Conservation (phyloP, 78 protist species). For the Bodo saltans region DNA sequence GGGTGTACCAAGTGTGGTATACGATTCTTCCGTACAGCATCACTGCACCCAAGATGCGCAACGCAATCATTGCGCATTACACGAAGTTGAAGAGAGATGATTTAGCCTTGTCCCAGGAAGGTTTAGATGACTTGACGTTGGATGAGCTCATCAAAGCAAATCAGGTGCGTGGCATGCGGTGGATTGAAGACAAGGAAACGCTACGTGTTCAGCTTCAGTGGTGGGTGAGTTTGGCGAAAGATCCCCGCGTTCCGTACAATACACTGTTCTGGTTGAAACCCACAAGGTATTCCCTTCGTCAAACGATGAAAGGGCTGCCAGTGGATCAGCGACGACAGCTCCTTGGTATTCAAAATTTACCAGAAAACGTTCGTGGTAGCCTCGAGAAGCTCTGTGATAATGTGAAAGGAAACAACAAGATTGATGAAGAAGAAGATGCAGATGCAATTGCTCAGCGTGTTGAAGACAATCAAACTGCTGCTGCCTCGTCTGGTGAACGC, state of each 20-base stretch:
- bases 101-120: background rate
- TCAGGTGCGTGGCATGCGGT: constrained; percentile 1
- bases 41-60: background rate
- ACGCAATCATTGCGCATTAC: background rate
- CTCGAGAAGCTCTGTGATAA: background rate
- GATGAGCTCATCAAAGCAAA: constrained; percentile 2
- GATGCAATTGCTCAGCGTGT: background rate
- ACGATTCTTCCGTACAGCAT: background rate
- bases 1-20: background rate
- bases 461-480: background rate
- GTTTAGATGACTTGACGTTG: background rate
- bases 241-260: background rate
- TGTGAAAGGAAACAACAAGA: background rate
- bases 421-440: background rate
- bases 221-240: background rate
- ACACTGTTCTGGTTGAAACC: constrained; percentile 4
- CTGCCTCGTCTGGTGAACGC: background rate
- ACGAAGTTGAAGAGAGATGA: background rate
- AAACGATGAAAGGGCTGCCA: background rate
- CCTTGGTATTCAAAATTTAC: background rate
- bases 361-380: background rate
- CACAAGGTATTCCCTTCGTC: background rate
- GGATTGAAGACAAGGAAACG: background rate
- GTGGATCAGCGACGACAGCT: background rate
- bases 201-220: constrained; percentile 5